These are phyloP conservation scores for Leccinum griseonigrum DNA, from an alignment of 1,284 basidiomycete species.

Conservation along the genomic window DNA sequence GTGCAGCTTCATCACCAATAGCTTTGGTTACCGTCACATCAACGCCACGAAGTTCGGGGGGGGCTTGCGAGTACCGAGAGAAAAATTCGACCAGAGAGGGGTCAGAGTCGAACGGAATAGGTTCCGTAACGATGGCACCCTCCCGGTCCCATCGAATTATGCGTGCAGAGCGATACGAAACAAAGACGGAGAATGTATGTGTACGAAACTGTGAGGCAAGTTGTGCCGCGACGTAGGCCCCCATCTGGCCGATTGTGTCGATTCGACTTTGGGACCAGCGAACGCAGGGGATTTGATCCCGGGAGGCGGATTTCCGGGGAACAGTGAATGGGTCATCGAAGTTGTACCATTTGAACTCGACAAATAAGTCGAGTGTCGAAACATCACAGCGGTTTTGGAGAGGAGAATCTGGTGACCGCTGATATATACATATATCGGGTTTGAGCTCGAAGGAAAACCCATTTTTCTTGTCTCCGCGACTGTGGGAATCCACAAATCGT, in stretches of 20 bases:
- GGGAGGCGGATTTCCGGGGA: background rate
- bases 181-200: background rate
- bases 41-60: background rate
- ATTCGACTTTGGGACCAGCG: background rate
- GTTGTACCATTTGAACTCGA: conserved; percentile 4
- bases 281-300: background rate
- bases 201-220: background rate
- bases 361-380: background rate
- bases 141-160: background rate
- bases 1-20: background rate
- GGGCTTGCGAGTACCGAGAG: background rate
- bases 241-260: background rate
- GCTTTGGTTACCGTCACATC: background rate
- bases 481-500: background rate
- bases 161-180: background rate
- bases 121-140: background rate
- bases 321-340: background rate
- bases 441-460: background rate
- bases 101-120: background rate
- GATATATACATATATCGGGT: background rate
- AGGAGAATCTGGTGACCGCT: background rate
- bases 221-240: background rate
- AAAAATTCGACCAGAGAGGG: background rate
- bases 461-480: background rate
- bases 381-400: background rate